Conservation (phyloP, 2,329 filamentous ascomycete species). For the Colletotrichum horii region DNA sequence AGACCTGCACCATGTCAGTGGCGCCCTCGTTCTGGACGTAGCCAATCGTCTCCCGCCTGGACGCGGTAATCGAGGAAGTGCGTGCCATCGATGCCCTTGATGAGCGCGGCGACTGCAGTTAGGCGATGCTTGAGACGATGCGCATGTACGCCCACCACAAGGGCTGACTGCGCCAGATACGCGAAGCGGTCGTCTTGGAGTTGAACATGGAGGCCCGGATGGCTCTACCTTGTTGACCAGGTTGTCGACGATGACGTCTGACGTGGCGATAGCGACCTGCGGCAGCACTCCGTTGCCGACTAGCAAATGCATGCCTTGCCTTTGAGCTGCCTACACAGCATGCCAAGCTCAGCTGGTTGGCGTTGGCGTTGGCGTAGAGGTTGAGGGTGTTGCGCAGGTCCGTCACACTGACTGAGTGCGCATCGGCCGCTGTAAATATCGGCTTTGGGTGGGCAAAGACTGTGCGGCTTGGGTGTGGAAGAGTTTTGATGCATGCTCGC, state of each 20-base stretch:
- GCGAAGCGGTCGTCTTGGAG: background rate
- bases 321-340: no score
- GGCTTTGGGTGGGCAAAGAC: background rate
- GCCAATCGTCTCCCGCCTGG: background rate
- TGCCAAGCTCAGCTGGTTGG: no score
- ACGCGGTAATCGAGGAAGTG: background rate
- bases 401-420: background rate
- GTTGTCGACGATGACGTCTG: background rate
- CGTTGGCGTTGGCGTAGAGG: no score
- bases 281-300: background rate
- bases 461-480: background rate
- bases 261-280: background rate
- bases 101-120: background rate
- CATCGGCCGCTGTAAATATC: background rate
- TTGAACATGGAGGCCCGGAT: background rate
- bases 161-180: background rate
- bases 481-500: background rate
- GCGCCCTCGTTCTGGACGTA: background rate
- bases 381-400: background rate
- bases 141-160: background rate
- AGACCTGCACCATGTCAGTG: background rate
- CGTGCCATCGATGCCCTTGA: background rate
- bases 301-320: background rate
- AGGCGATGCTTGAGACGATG: background rate
- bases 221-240: background rate